Evolutionary conservation across 805 yeast species (phyloP).

Genomic region (Jamesozyma rosinii): DNA sequence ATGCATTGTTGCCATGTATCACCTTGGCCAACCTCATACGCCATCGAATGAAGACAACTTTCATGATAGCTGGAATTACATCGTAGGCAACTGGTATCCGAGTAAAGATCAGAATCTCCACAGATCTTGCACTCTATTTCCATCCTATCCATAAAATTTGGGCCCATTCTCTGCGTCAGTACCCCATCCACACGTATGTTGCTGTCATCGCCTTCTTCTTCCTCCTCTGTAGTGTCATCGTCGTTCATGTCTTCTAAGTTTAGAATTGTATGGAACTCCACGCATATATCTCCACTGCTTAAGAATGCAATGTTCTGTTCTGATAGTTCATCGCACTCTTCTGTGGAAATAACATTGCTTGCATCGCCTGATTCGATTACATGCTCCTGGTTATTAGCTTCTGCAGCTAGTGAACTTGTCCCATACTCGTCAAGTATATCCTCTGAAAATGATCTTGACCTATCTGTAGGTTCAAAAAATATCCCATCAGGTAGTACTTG

Average conservation of each 20-base stretch:
- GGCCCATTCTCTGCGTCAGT: no score
- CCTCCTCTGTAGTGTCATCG: constrained; percentile 4
- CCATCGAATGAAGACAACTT: constrained; percentile 16
- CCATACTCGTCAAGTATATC: background rate
- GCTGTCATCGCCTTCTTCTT: constrained; percentile 1
- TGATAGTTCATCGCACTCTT: background rate
- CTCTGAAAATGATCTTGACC: background rate
- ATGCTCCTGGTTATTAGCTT: background rate
- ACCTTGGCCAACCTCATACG: constrained; percentile 18
- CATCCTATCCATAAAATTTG: background rate
- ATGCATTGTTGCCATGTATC: constrained; percentile 16
- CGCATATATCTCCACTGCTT: constrained; percentile 5
- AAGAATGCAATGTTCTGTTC: background rate
- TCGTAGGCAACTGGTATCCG: constrained; percentile 10
- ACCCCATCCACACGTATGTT: no score
- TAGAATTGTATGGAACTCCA: background rate
- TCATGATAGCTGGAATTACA: constrained; percentile 22
- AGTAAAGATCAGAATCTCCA: constrained; percentile 9
- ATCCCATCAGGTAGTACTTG: background rate
- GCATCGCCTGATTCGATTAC: background rate
- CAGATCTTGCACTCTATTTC: constrained; percentile 13
- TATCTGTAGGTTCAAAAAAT: background rate
- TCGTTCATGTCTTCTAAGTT: constrained; percentile 3
- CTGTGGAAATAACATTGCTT: background rate
- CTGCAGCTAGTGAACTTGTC: background rate